Evolutionary conservation across 495 filamentous ascomycete genomes (phyloP).

Genomic region (Neurospora tetraspora): DNA sequence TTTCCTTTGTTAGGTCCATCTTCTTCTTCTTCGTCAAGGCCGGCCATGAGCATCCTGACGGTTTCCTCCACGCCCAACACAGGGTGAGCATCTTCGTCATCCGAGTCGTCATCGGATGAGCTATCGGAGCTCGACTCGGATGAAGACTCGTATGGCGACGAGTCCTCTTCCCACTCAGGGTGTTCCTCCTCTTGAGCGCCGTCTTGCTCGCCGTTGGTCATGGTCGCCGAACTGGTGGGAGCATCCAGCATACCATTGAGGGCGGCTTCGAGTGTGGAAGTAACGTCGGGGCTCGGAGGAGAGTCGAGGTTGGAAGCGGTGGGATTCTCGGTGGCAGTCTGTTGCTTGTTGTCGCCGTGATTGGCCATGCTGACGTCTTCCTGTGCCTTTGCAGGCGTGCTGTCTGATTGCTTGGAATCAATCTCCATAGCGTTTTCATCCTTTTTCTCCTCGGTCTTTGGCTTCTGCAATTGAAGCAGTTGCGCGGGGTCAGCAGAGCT

Average conservation of each 20-base stretch:
- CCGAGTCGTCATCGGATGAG: slow-evolving; percentile 40
- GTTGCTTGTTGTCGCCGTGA: slow-evolving; percentile 3
- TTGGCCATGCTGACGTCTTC: background rate
- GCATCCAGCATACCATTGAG: slow-evolving; percentile 26
- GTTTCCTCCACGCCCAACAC: slow-evolving; percentile 67
- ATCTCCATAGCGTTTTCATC: slow-evolving; percentile 6
- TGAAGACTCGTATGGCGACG: slow-evolving; percentile 47
- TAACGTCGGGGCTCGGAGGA: slow-evolving; percentile 26
- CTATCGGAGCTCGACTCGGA: slow-evolving; percentile 35
- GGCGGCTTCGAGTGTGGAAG: slow-evolving; percentile 35
- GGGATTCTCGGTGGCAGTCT: background rate
- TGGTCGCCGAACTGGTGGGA: slow-evolving; percentile 4
- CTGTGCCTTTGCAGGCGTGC: background rate
- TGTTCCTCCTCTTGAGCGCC: slow-evolving; percentile 15
- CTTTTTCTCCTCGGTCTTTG: slow-evolving; percentile 3
- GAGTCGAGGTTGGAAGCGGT: slow-evolving; percentile 4
- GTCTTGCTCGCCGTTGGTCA: slow-evolving; percentile 5
- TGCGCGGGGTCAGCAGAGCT: background rate
- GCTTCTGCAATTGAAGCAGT: background rate
- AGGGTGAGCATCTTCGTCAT: slow-evolving; percentile 38
- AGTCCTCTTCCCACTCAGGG: slow-evolving; percentile 50
- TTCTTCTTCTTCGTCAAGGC: slow-evolving; percentile 57
- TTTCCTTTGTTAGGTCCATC: slow-evolving; percentile 38
- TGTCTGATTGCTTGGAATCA: background rate
- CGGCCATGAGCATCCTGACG: slow-evolving; percentile 69